Evolutionary conservation across 2,329 filamentous ascomycete genomes (phyloP).

Genomic region (Amesomyces nigricolor): DNA sequence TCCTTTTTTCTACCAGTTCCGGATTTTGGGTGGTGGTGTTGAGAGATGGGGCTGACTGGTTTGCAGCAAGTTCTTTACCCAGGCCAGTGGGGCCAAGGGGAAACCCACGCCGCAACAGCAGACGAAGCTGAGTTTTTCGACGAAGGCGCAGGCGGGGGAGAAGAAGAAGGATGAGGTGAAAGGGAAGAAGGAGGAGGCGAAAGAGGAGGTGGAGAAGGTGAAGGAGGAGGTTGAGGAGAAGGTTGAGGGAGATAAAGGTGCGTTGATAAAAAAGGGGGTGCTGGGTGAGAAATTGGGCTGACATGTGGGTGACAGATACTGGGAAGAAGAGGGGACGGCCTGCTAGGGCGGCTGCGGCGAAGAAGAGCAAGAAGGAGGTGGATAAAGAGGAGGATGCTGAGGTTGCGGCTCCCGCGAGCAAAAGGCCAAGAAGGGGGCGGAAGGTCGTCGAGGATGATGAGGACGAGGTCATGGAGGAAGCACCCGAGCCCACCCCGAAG

Average conservation of each 20-base stretch:
- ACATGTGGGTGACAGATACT: constrained; percentile 18
- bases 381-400: constrained; percentile 52
- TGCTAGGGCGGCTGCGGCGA: constrained; percentile 19
- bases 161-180: constrained; percentile 27
- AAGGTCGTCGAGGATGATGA: constrained; percentile 50
- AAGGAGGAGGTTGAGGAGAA: constrained; percentile 32
- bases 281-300: background rate
- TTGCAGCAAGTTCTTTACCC: constrained; percentile 77
- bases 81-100: constrained; percentile 53
- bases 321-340: constrained; percentile 42
- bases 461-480: constrained; percentile 38
- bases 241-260: constrained; percentile 34
- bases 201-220: constrained; percentile 11
- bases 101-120: constrained; percentile 61
- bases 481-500: constrained; percentile 24
- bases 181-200: constrained; percentile 7
- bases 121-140: constrained; percentile 71
- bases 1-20: constrained; percentile 1
- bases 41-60: constrained; percentile 17
- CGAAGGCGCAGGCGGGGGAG: constrained; percentile 39
- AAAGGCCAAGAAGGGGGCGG: constrained; percentile 46
- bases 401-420: constrained; percentile 45
- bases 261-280: background rate
- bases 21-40: background rate
- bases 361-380: constrained; percentile 33